Evolutionary conservation across 306 rosid genomes (phyloP).

Genomic region (Cucurbita argyrosperma): DNA sequence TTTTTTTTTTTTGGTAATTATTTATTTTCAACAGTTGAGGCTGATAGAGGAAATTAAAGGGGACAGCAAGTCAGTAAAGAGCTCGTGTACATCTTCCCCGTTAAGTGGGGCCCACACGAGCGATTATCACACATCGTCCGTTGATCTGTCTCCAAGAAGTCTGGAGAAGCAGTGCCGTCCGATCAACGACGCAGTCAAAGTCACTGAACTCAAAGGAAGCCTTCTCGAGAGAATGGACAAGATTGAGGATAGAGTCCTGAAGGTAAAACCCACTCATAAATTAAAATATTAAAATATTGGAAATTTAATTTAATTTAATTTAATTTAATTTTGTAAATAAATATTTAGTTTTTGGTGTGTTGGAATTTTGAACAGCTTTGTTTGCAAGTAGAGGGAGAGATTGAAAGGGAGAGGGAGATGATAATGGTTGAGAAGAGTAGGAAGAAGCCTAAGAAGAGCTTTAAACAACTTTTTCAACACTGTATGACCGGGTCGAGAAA

Average conservation of each 20-base stretch:
- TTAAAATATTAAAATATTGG: too few species aligned
- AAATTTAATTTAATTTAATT: too few species aligned
- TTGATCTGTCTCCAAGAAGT: constrained; percentile 44
- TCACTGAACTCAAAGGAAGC: constrained; percentile 53
- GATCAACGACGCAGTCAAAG: constrained; percentile 39
- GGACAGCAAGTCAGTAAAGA: constrained; percentile 12
- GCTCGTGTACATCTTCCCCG: constrained; percentile 16
- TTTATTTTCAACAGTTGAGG: constrained; percentile 10
- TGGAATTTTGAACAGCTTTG: constrained; percentile 19
- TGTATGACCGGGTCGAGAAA: neutral
- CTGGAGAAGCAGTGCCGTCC: constrained; percentile 89
- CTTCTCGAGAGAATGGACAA: constrained; percentile 52
- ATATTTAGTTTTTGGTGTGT: too few species aligned
- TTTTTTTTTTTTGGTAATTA: too few species aligned
- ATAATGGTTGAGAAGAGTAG: neutral
- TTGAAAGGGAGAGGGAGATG: constrained; percentile 11
- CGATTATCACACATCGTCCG: constrained; percentile 16
- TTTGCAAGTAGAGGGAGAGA: constrained; percentile 44
- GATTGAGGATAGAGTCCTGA: constrained; percentile 53
- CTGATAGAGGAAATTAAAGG: constrained; percentile 32
- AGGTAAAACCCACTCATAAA: constrained; percentile 19
- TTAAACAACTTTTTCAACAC: neutral
- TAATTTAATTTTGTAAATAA: too few species aligned
- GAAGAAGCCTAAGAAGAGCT: constrained; percentile 18
- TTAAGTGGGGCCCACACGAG: constrained; percentile 33